phyloP scores from a whole-genome alignment of 441 rosid species.

The Capsella rubella region DNA sequence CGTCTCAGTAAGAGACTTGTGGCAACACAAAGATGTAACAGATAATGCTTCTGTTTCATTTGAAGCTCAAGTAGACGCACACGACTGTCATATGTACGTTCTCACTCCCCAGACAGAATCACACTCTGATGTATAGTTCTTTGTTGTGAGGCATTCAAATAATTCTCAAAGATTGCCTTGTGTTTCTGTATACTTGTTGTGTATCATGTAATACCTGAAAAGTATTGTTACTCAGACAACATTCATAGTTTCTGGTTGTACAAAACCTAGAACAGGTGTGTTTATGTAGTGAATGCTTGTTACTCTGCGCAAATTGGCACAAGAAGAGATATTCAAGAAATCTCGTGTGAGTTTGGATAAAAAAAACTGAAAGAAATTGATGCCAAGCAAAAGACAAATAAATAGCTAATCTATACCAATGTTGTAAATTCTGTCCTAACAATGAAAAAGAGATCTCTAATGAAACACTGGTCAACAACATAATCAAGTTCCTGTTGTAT shows the following conservation, averaged over 20 bases:
- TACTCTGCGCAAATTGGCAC: background rate
- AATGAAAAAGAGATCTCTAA: slow-evolving; percentile 30
- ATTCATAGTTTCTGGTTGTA: slow-evolving; percentile 16
- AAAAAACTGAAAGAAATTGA: background rate
- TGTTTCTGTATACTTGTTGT: slow-evolving; percentile 15
- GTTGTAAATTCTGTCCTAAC: slow-evolving; percentile 16
- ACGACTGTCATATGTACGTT: slow-evolving; percentile 73
- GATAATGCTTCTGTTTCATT: slow-evolving; percentile 64
- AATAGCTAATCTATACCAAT: slow-evolving; percentile 19
- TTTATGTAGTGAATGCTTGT: background rate
- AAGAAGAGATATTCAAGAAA: background rate
- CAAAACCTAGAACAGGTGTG: slow-evolving; percentile 23
- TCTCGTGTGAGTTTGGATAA: background rate
- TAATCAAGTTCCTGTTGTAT: slow-evolving; percentile 26
- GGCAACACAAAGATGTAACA: slow-evolving; percentile 70
- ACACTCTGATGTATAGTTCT: slow-evolving; percentile 45
- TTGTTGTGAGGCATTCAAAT: slow-evolving; percentile 19
- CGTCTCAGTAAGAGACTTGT: slow-evolving; percentile 75
- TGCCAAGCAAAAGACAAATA: slow-evolving; percentile 3
- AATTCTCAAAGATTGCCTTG: background rate
- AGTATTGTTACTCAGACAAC: background rate
- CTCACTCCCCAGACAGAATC: slow-evolving; percentile 56
- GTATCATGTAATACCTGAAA: background rate
- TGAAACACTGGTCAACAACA: slow-evolving; percentile 28
- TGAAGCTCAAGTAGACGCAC: slow-evolving; percentile 66